A percentile compares a stretch with the other conserved stretches of the same genome.
These are phyloP conservation scores for Metarhizium robertsii DNA, from an alignment of 2,329 filamentous ascomycete genomes.

Conservation along the genomic window DNA sequence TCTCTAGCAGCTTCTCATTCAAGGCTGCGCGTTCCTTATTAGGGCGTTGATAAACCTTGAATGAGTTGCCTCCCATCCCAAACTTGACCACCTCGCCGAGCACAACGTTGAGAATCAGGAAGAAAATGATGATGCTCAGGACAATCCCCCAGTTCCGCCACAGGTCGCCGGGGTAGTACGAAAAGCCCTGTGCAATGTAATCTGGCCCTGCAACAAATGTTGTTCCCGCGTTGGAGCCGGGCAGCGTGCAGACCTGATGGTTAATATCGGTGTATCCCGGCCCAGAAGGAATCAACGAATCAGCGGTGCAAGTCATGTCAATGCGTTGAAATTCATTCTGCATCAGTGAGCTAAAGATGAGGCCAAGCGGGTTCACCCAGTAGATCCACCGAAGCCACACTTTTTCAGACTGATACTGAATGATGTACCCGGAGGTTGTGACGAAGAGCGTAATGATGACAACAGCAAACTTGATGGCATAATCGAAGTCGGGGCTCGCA, in stretches of 20 bases:
- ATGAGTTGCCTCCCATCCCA: conserved; percentile 70
- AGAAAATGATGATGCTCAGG: conserved; percentile 62
- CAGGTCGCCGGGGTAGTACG: conserved; percentile 55
- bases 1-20: conserved; percentile 52
- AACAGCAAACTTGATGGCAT: conserved; percentile 74
- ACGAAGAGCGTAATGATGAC: conserved; percentile 75
- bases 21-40: conserved; percentile 57
- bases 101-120: conserved; percentile 66
- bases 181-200: conserved; percentile 62
- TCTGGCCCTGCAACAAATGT: conserved; percentile 51
- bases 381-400: conserved; percentile 75
- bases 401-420: conserved; percentile 67
- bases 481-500: conserved; percentile 71
- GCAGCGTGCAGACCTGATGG: conserved; percentile 72
- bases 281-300: conserved; percentile 63
- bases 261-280: conserved; percentile 60
- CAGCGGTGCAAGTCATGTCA: conserved; percentile 57
- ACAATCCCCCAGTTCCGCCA: conserved; percentile 85
- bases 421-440: conserved; percentile 72
- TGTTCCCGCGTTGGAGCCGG: conserved; percentile 60
- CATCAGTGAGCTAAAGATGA: conserved; percentile 73
- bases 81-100: conserved; percentile 72
- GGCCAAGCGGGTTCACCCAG: conserved; percentile 65
- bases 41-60: conserved; percentile 67
- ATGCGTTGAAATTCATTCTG: conserved; percentile 72